Evolutionary conservation across 2,329 filamentous ascomycete genomes (phyloP), one percentile per base, ranked within the genome.

Genomic region (Ascochyta pisi): DNA sequence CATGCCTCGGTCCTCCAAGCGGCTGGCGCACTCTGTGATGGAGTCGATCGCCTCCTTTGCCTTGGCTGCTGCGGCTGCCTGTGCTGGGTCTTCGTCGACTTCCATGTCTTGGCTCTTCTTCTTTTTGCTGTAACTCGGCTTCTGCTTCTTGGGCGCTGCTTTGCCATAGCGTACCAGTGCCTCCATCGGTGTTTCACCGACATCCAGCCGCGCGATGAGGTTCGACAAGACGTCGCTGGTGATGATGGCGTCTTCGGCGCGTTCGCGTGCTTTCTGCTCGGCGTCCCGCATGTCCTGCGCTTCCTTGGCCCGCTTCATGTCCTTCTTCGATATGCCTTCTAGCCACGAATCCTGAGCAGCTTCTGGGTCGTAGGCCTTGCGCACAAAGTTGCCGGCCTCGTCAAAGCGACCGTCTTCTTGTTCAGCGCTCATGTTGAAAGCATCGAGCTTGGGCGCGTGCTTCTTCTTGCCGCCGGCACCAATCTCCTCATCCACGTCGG

Each of bases 401-500:
- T 99, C 95, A 68, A 97, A 99, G 10, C 87, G 84, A 1, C 95
- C 95, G 65, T 98, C 94, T 70, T 98, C 92, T 74, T 96, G 88
- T 75, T 99, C 95, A 12, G 85, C 81, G 56, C 86, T 87, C 83
- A 99, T 90, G 71, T 99, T 98, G 83, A 99, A 99, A 3, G 94
- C 94, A 75, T 98, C 95, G 6, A 99, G 84, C 73, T 95, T 91
- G 1, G 95, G 95, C 1, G 95, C 95, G 75, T 97, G 92, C 67
- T 88, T 90, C 79, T 97, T 98, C 66, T 96, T 89, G 2, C 90
- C 90, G 13, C 95, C 95, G 1, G 91, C 89, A 2, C 95, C 95
- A 6, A 99, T 82, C 74, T 99, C 95, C 50, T 93, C 89, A 64
- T 97, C 95, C 15, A 96, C 73, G 16, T 86, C 90, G 58, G 76